Base-by-base conservation (phyloP, 768 basidiomycete genomes). In the Clavulina sp. region DNA sequence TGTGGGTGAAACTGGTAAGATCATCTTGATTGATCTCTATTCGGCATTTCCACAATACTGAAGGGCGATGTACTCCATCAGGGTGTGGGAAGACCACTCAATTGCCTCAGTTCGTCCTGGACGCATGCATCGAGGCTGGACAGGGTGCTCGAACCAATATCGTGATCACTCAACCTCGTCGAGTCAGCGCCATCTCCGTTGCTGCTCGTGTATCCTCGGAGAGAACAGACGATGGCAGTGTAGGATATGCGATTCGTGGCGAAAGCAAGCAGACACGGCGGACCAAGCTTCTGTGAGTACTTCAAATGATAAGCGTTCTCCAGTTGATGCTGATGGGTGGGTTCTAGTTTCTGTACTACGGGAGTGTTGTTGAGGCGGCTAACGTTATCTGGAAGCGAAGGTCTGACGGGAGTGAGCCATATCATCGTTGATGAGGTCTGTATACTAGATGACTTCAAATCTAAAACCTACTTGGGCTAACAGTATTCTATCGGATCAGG, bases 11-110 rank as follows among this genome's bases (percentile, higher is more conserved):
- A 89, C 86, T 48, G 85, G 84, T 83, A 32, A 57, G 67, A 48
- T 6, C n/a, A 19, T 46, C 9, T 16, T 46, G 18, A 16, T 16
- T 46, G 43, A 46, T 46, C 26, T 28, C 9, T 29, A 33, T 13
- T 31, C 32, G 1, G 21, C 32, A 24, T 23, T 19, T 30, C 43
- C 28, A 26, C 31, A 29, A 48, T n/a, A 28, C n/a, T 34, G 4
- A 19, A 50, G 29, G 34, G 36, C 54, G 13, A 34, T 48, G 40
- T 49, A 28, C 21, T 34, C 21, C 16, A 53, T 54, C 60, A 74
- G 84, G 91, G 47, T 87, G 82, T 48, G 91, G 91, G 26, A 96
- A 96, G 65, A 91, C 87, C 2, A 91, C 87, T 0, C 87, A 91
- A 60, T 60, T 92, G 4, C 91, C 92, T 13, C 86, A 92, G 57